Conservation (phyloP, 1,284 basidiomycete species). For the Anthracocystis setariae region DNA sequence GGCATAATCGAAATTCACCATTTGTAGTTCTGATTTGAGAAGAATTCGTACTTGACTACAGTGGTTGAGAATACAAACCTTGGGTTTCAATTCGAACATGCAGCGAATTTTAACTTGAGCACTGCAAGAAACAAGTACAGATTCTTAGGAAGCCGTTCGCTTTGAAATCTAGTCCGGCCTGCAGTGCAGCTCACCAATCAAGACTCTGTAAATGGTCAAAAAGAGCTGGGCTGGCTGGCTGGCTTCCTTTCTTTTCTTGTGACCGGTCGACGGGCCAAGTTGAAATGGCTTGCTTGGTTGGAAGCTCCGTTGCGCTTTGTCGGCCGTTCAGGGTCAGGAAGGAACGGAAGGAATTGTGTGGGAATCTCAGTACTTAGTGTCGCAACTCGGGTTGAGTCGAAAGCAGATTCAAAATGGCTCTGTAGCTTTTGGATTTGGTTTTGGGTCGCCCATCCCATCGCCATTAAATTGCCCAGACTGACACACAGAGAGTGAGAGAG, state of each 20-base stretch:
- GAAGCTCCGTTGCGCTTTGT: no score
- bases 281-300: no score
- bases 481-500: background rate
- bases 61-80: background rate
- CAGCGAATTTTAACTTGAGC: background rate
- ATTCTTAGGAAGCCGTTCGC: background rate
- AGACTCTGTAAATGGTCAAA: slow-evolving; percentile 27
- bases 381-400: background rate
- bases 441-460: slow-evolving; percentile 2
- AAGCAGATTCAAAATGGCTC: no score
- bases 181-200: slow-evolving; percentile 24
- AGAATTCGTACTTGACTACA: background rate
- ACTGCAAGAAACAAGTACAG: slow-evolving; percentile 1
- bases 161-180: slow-evolving; percentile 2
- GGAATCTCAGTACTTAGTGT: no score
- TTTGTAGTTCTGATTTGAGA: background rate
- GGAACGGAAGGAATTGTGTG: slow-evolving; percentile 18
- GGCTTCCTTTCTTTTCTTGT: slow-evolving; percentile 1
- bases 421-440: no score
- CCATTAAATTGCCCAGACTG: slow-evolving; percentile 1
- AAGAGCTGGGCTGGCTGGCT: background rate
- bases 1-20: background rate
- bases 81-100: background rate
- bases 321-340: slow-evolving; percentile 12
- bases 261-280: no score